Evolutionary conservation across 2,329 filamentous ascomycete genomes (phyloP), one percentile per base, ranked within the genome.

Genomic region (Dactylellina drechsleri): DNA sequence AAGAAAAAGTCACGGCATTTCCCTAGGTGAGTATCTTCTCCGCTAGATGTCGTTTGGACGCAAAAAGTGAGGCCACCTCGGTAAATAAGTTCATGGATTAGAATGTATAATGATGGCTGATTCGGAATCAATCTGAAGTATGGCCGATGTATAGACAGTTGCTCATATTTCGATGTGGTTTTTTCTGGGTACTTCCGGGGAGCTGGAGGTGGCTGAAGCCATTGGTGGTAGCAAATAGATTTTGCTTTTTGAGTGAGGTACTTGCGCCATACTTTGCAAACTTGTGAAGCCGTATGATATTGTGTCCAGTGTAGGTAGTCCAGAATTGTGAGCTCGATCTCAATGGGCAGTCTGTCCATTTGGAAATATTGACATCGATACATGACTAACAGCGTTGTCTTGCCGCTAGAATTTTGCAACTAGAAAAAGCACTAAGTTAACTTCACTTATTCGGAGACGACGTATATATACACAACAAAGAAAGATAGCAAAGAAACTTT

Each of bases 271-370:
- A 64, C 5, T 16, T 71, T 71, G 31, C 66, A 71, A 1, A 71
- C 66, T 45, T 71, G 66, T 2, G 59, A 71, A 53, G 52, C 66
- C 8, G 53, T 71, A 26, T 71, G 66, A 49, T 71, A 65, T 40
- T 71, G 66, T 36, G 66, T 64, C 66, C 66, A 71, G 16, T 71
- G 66, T 8, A 71, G 52, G 15, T 71, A 59, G n/a, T 71, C 66
- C 4, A 71, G 41, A 16, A 71, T 65, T 50, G 59, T 64, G 18
- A 71, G 49, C 40, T 71, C 66, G 41, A 71, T 71, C 23, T 71
- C 66, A 10, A 71, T 20, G 7, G 66, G 66, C 15, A 71, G 36
- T 49, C 52, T 71, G 10, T 52, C 20, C 18, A 45, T 26, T 31
- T 8, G 40, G 12, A 20, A 36, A 36, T 36, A 36, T 36, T 36